phyloP scores from a whole-genome alignment of 2,329 filamentous ascomycete species.

The Calonectria crousiana region DNA sequence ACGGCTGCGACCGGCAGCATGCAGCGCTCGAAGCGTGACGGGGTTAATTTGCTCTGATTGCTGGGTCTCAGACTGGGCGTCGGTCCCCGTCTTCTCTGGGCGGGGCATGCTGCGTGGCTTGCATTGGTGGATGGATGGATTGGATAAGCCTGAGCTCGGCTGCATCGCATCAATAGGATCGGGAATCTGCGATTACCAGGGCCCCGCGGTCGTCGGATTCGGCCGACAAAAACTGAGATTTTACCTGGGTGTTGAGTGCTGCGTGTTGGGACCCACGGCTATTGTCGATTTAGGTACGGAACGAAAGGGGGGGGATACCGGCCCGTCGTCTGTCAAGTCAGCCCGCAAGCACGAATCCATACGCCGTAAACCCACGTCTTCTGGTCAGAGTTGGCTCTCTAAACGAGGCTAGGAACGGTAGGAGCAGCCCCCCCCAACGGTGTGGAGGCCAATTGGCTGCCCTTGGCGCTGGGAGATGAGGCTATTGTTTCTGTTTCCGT shows the following conservation, averaged over 20 bases:
- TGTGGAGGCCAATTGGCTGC: conserved; percentile 2
- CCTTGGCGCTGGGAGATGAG: conserved; percentile 9
- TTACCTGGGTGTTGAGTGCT: neutral
- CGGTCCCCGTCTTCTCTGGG: conserved; percentile 5
- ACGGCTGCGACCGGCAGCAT: conserved; percentile 31
- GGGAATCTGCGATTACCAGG: conserved; percentile 28
- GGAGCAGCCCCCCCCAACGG: neutral
- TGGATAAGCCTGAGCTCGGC: conserved; percentile 15
- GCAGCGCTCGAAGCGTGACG: conserved; percentile 27
- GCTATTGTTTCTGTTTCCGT: conserved; percentile 9
- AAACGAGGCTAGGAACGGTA: neutral
- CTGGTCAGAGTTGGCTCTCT: neutral
- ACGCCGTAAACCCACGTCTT: conserved; percentile 21
- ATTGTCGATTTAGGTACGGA: neutral
- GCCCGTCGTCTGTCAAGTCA: conserved; percentile 14
- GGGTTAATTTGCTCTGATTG: conserved; percentile 10
- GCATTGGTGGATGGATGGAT: conserved; percentile 33
- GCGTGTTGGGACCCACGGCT: neutral
- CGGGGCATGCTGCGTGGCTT: conserved; percentile 37
- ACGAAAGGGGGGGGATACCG: neutral
- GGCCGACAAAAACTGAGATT: conserved; percentile 14
- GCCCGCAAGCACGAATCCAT: neutral
- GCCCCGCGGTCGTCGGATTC: conserved; percentile 22
- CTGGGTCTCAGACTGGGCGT: conserved; percentile 1
- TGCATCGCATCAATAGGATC: conserved; percentile 23